Percentiles rank a stretch among this genome's conserved stretches.
Conservation (phyloP, 2,329 filamentous ascomycete species). For the Pseudogymnoascus sp. region DNA sequence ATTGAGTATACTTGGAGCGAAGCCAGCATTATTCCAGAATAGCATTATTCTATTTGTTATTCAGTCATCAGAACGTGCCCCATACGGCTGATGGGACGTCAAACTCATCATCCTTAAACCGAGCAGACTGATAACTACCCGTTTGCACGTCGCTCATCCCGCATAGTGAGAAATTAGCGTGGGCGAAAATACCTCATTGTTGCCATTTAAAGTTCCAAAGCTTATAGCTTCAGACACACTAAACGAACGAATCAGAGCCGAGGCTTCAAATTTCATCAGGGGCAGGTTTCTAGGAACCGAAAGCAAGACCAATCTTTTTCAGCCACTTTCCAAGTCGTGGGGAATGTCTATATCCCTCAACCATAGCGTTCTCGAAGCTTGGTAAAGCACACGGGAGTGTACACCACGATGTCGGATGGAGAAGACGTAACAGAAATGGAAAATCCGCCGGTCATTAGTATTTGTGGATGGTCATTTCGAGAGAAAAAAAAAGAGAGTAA, state of each 20-base stretch:
- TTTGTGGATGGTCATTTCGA: neutral
- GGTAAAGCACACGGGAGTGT: neutral
- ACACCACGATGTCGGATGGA: neutral
- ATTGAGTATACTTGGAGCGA: neutral
- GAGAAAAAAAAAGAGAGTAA: neutral
- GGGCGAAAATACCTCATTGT: neutral
- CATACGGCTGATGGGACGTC: neutral
- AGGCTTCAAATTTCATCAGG: neutral
- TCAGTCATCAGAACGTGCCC: neutral
- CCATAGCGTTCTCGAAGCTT: neutral
- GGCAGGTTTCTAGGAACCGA: neutral
- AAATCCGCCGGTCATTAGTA: neutral
- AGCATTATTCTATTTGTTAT: neutral
- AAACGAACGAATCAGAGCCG: neutral
- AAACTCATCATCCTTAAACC: neutral
- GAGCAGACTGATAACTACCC: neutral
- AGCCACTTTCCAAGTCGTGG: neutral
- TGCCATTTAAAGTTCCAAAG: neutral
- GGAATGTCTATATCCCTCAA: neutral
- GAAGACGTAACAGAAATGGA: slow-evolving; percentile 2
- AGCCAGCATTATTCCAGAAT: neutral
- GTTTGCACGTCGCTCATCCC: neutral
- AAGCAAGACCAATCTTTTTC: neutral
- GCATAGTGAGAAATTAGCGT: neutral
- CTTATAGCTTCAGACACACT: neutral